Evolutionary conservation across 2,329 filamentous ascomycete genomes (phyloP).

Genomic region (Verticillium klebahnii): DNA sequence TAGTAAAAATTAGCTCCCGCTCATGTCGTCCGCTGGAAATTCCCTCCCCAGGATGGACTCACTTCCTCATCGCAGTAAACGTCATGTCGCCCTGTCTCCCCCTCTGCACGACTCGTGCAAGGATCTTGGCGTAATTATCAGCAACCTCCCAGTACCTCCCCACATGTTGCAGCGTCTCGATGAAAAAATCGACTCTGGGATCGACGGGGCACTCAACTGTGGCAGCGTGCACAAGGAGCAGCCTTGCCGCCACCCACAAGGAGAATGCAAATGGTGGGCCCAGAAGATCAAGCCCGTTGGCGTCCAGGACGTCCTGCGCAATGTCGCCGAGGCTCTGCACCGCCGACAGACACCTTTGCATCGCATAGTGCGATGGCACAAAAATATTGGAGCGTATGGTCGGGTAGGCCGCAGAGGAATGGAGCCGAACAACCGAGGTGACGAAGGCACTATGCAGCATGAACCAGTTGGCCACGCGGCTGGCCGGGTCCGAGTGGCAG

Average conservation of each 20-base stretch:
- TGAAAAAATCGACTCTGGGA: constrained; percentile 36
- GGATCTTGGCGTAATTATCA: constrained; percentile 34
- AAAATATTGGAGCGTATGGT: constrained; percentile 34
- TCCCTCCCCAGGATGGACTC: constrained; percentile 6
- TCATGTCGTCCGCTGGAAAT: neutral
- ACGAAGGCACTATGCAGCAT: constrained; percentile 42
- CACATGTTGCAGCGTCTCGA: constrained; percentile 34
- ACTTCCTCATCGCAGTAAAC: constrained; percentile 36
- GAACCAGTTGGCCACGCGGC: constrained; percentile 41
- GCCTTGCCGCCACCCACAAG: constrained; percentile 35
- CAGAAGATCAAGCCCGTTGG: constrained; percentile 35
- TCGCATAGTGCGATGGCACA: constrained; percentile 37
- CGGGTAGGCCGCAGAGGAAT: constrained; percentile 38
- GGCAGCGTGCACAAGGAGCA: constrained; percentile 36
- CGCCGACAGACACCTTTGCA: constrained; percentile 38
- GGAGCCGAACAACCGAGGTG: constrained; percentile 36
- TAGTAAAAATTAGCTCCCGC: constrained; percentile 4
- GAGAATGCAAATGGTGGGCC: constrained; percentile 40
- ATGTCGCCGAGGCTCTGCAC: constrained; percentile 39
- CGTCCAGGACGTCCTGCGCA: constrained; percentile 37
- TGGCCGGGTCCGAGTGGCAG: constrained; percentile 39
- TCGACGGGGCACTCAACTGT: constrained; percentile 30
- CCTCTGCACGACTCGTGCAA: constrained; percentile 31
- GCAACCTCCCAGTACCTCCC: constrained; percentile 40
- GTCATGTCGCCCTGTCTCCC: constrained; percentile 28